phyloP scores from a whole-genome alignment of 2,329 filamentous ascomycete species.

The Ascochyta fabae region DNA sequence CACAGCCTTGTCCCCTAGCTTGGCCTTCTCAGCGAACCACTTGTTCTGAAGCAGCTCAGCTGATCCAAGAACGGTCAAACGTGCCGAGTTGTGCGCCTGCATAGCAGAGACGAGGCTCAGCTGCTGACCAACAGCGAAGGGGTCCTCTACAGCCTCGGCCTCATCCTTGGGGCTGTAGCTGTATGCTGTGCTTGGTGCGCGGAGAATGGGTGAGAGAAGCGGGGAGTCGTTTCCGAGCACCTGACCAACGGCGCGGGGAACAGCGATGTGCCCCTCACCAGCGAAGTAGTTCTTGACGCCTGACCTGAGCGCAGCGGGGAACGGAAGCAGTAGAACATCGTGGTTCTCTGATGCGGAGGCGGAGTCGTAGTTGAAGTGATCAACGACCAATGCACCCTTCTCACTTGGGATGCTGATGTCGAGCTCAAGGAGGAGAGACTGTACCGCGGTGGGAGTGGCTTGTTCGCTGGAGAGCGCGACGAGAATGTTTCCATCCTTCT shows the following conservation, averaged over 20 bases:
- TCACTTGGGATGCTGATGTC: slow-evolving; percentile 88
- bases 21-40: slow-evolving; percentile 84
- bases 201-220: slow-evolving; percentile 80
- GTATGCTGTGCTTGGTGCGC: slow-evolving; percentile 85
- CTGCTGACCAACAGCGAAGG: slow-evolving; percentile 84
- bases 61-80: slow-evolving; percentile 83
- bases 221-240: slow-evolving; percentile 76
- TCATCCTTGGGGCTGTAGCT: slow-evolving; percentile 94
- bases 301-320: slow-evolving; percentile 68
- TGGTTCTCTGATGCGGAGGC: slow-evolving; percentile 79
- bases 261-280: slow-evolving; percentile 73
- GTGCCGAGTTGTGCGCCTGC: slow-evolving; percentile 92
- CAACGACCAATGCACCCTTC: slow-evolving; percentile 83
- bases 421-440: slow-evolving; percentile 82
- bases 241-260: slow-evolving; percentile 83
- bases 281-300: slow-evolving; percentile 81
- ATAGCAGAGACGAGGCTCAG: slow-evolving; percentile 82
- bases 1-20: slow-evolving; percentile 60
- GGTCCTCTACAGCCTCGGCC: slow-evolving; percentile 72
- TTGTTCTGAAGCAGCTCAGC: slow-evolving; percentile 85
- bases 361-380: slow-evolving; percentile 94
- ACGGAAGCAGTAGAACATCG: slow-evolving; percentile 82
- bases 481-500: slow-evolving; percentile 89
- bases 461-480: slow-evolving; percentile 78
- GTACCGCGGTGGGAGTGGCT: slow-evolving; percentile 73